Evolutionary conservation across 441 rosid genomes (phyloP), one percentile per base, ranked within the genome.

Genomic region (Gossypium trilobum): DNA sequence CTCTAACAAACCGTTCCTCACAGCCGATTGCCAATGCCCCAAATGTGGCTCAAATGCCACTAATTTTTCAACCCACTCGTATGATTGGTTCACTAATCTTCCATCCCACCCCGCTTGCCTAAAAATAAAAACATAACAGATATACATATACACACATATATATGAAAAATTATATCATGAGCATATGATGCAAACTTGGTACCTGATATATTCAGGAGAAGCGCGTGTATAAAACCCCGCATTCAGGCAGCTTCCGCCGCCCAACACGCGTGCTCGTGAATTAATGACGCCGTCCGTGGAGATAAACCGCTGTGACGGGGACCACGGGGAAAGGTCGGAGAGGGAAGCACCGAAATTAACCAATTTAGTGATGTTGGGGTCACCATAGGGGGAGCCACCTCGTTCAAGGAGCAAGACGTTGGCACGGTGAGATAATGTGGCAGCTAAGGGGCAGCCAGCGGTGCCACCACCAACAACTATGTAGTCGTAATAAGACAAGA

Each of bases 401-500:
- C 97, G 89, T 79, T 91, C 98, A 0, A 93, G 80, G 13, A 93
- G 78, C 77, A 93, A 77, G 77, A 91, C 96, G 20, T 73, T 79
- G 62, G 85, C 83, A 22, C 86, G 87, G 64, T 84, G 86, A 5
- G 98, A 93, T 1, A 93, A 85, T 16, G 96, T 89, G 68, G 98
- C 90, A 0, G 94, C 98, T 68, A 93, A 75, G 0, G 97, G 95
- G 73, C 98, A 93, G 14, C 98, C 98, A 0, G 95, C 88, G 0
- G 97, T 93, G 33, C 98, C 98, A 0, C 98, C 97, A 0, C 98
- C 98, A 13, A 91, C 82, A 39, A 93, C 82, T 7, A 93, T 91
- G 84, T 93, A 93, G 79, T 87, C 93, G 31, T 85, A 88, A 77
- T 85, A 77, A 1, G 93, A 84, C 39, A 74, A 44, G 0, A 63